phyloP scores from a whole-genome alignment of 2,329 filamentous ascomycete genomes.

The Paecilomyces variotii region DNA sequence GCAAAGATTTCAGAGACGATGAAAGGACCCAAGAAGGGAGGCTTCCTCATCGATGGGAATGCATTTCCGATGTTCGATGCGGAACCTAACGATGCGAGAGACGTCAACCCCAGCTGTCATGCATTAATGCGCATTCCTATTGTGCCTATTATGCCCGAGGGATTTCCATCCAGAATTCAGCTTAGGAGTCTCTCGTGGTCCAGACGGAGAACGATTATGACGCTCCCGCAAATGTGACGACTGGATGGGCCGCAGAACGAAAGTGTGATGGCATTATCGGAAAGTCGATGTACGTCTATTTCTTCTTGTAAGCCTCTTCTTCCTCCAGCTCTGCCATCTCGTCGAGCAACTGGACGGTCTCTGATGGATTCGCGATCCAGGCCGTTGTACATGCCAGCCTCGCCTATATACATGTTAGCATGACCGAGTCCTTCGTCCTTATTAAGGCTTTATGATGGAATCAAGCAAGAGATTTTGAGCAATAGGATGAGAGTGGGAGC shows the following conservation, averaged over 20 bases:
- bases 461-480: neutral
- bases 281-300: neutral
- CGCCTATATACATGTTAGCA: constrained; percentile 40
- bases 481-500: constrained; percentile 1
- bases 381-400: constrained; percentile 86
- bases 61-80: neutral
- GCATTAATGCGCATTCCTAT: neutral
- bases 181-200: too few relatives aligned
- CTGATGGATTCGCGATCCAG: constrained; percentile 88
- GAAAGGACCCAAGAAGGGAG: neutral
- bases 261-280: neutral
- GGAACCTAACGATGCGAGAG: neutral
- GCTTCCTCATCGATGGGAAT: neutral
- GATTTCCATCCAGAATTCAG: too few relatives aligned
- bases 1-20: neutral
- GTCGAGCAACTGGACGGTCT: constrained; percentile 84
- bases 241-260: neutral
- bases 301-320: neutral
- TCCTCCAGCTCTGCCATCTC: constrained; percentile 57
- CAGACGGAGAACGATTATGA: too few relatives aligned
- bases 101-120: neutral
- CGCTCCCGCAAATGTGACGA: neutral
- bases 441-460: neutral
- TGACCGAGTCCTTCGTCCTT: neutral
- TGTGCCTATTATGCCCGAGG: too few relatives aligned